phyloP scores from a whole-genome alignment of 1,284 basidiomycete genomes.

The Gymnopus androsaceus region DNA sequence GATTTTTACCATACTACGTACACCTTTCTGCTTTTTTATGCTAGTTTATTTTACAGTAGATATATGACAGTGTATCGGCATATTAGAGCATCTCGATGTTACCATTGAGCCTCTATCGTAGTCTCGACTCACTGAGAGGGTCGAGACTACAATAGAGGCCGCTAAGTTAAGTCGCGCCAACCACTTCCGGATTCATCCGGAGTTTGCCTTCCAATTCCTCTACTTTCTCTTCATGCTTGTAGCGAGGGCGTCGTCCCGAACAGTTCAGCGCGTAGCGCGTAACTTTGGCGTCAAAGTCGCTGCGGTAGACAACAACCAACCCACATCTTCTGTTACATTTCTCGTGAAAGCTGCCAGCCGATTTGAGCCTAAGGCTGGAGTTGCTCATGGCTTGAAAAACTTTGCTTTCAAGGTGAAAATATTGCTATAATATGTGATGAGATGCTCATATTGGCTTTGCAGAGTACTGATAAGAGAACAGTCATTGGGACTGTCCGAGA shows the following conservation, averaged over 20 bases:
- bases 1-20: no score
- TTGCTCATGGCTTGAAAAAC: slow-evolving; percentile 92
- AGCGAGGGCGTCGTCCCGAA: slow-evolving; percentile 60
- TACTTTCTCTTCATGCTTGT: slow-evolving; percentile 52
- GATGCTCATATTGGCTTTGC: slow-evolving; percentile 8
- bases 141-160: no score
- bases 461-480: slow-evolving; percentile 86
- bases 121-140: no score
- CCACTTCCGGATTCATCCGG: slow-evolving; percentile 6
- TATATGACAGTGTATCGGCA: no score
- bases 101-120: no score
- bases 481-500: slow-evolving; percentile 91
- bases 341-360: slow-evolving; percentile 90
- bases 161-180: no score
- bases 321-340: slow-evolving; percentile 84
- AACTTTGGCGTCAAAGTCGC: slow-evolving; percentile 86
- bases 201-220: neutral
- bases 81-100: no score
- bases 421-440: neutral
- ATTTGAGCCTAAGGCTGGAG: slow-evolving; percentile 83
- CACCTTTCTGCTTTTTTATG: no score
- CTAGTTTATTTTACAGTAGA: no score
- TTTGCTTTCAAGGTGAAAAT: slow-evolving; percentile 90
- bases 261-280: slow-evolving; percentile 45
- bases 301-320: slow-evolving; percentile 77